Base-by-base conservation (phyloP, 352 stramenopile genomes). In the Achlya hypogyna region DNA sequence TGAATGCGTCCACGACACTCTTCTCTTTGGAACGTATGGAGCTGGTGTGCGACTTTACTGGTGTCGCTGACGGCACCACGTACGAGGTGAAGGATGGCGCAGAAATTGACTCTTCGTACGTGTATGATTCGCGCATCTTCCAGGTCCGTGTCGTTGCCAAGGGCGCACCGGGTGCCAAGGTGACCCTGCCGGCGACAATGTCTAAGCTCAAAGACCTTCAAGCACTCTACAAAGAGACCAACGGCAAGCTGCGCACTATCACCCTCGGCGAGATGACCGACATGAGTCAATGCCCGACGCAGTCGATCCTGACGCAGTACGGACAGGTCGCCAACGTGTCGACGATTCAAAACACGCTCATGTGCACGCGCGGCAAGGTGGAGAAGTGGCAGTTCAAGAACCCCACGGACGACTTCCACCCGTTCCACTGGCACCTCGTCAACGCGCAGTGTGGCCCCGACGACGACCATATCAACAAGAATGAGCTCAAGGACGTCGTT, bases 351-450 rank as follows among this genome's bases (percentile, higher is more conserved):
- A 78, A 63, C 35, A 81, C 72, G 12, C 66, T 89, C n/a, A 60
- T 72, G 51, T 91, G 80, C 64, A 89, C 82, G 2, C 81, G 78
- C 62, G 82, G 82, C 25, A 89, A 83, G 59, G 82, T 89, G 8
- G 82, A 91, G 70, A 86, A 86, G 51, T 91, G 82, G 82, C 70
- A 83, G 69, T 91, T 91, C 62, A 75, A 85, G 71, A 89, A 91
- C 69, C 82, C 82, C 20, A 89, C 82, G 4, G 80, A 84, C 43
- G 82, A 89, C 62, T 74, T 80, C 25, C 80, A 91, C 58, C 82
- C 82, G 47, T 89, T 91, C 74, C 82, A 91, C 58, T 91, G 82
- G 82, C 82, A 89, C 54, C 64, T 89, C 27, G 78, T 89, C n/a
- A 91, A 89, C 62, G 82, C 79, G 0, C 80, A 89, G 65, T 91